Evolutionary conservation across 805 yeast genomes (phyloP).

Genomic region (Isabelozyma heimii): DNA sequence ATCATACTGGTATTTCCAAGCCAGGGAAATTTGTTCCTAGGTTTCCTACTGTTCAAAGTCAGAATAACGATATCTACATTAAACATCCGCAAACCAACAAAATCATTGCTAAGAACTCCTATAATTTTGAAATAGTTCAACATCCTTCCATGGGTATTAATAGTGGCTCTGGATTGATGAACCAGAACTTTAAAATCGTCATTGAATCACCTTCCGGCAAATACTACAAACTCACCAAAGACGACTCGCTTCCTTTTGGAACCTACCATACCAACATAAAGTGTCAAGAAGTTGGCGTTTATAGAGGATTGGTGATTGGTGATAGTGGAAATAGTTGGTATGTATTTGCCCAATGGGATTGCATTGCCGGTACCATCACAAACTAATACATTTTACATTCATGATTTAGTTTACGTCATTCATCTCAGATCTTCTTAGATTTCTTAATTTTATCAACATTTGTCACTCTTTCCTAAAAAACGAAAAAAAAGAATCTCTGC

Average conservation of each 20-base stretch:
- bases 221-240: slow-evolving; percentile 55
- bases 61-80: slow-evolving; percentile 73
- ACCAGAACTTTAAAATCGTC: slow-evolving; percentile 55
- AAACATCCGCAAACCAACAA: slow-evolving; percentile 78
- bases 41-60: slow-evolving; percentile 68
- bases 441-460: background rate
- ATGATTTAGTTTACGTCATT: background rate
- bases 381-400: background rate
- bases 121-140: slow-evolving; percentile 63
- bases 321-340: slow-evolving; percentile 81
- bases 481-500: background rate
- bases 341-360: slow-evolving; percentile 88
- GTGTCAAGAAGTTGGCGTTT: slow-evolving; percentile 71
- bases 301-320: slow-evolving; percentile 80
- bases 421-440: background rate
- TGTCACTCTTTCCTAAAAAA: no score
- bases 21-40: slow-evolving; percentile 67
- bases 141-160: slow-evolving; percentile 55
- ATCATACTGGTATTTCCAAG: slow-evolving; percentile 65
- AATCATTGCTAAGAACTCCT: slow-evolving; percentile 54
- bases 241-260: slow-evolving; percentile 48
- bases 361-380: slow-evolving; percentile 32
- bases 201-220: slow-evolving; percentile 85
- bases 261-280: slow-evolving; percentile 59
- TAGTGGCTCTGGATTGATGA: slow-evolving; percentile 28